These are phyloP conservation scores for Vicia sativa DNA, from an alignment of 306 rosid species.

Conservation along the genomic window DNA sequence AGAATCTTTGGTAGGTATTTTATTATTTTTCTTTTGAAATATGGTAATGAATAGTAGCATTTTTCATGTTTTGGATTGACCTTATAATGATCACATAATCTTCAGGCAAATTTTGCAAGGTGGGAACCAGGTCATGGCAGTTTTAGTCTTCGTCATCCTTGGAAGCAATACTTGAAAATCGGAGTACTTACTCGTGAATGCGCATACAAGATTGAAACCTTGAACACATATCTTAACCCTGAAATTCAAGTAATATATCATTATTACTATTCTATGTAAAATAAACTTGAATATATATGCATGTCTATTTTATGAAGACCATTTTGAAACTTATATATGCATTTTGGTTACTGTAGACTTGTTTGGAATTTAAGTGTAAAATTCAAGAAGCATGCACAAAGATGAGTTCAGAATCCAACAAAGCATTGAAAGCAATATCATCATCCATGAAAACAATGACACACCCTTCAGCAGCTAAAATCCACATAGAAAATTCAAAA, in stretches of 20 bases:
- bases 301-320: background rate
- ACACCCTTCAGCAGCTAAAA: slow-evolving; percentile 47
- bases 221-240: slow-evolving; percentile 51
- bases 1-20: slow-evolving; percentile 62
- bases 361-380: slow-evolving; percentile 50
- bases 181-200: slow-evolving; percentile 75
- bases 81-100: background rate
- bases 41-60: background rate
- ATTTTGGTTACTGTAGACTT: slow-evolving; percentile 43
- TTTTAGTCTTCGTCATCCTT: slow-evolving; percentile 76
- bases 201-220: slow-evolving; percentile 79
- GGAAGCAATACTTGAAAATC: slow-evolving; percentile 82
- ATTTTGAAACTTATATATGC: background rate
- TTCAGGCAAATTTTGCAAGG: slow-evolving; percentile 81
- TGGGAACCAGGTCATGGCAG: slow-evolving; percentile 97
- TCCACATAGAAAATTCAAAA: slow-evolving; percentile 58
- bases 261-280: background rate
- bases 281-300: background rate
- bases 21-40: slow-evolving; percentile 2
- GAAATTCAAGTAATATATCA: slow-evolving; percentile 53
- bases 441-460: slow-evolving; percentile 65
- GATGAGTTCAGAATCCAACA: slow-evolving; percentile 65
- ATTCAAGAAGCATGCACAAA: slow-evolving; percentile 61
- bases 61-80: background rate
- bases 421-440: slow-evolving; percentile 62